Conservation (phyloP, 75 land plant genomes). For the Pinus albicaulis region DNA sequence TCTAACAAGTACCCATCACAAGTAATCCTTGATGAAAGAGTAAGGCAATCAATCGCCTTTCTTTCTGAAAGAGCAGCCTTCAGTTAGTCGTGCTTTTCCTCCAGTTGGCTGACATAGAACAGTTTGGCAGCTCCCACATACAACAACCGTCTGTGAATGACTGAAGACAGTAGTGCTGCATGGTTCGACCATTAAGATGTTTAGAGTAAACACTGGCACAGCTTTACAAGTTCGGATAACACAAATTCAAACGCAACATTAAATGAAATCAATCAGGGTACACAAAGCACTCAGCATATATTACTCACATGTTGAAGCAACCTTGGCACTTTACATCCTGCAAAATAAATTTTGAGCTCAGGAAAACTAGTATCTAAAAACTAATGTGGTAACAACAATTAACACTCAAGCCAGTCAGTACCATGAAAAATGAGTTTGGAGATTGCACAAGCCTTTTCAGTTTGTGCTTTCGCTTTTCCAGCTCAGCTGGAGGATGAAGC, state of each 20-base stretch:
- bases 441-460: slow-evolving; percentile 81
- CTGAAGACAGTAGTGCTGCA: slow-evolving; percentile 82
- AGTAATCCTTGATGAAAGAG: too few species aligned
- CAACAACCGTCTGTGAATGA: slow-evolving; percentile 82
- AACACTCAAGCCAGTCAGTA: slow-evolving; percentile 7
- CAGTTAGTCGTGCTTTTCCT: slow-evolving; percentile 73
- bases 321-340: slow-evolving; percentile 51
- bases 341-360: background rate
- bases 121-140: slow-evolving; percentile 65
- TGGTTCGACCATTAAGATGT: background rate
- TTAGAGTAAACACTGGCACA: slow-evolving; percentile 1
- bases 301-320: slow-evolving; percentile 45
- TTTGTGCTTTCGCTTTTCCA: slow-evolving; percentile 88
- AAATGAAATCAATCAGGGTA: background rate
- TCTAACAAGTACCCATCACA: too few species aligned
- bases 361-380: background rate
- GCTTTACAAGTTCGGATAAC: background rate
- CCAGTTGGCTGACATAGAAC: slow-evolving; percentile 88
- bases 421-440: slow-evolving; percentile 91
- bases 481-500: slow-evolving; percentile 82
- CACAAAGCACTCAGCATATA: slow-evolving; percentile 4
- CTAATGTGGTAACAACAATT: background rate
- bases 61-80: slow-evolving; percentile 79
- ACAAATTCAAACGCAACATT: background rate
- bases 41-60: slow-evolving; percentile 46